phyloP scores from a whole-genome alignment of 495 filamentous ascomycete genomes.

The Neurospora sp. region DNA sequence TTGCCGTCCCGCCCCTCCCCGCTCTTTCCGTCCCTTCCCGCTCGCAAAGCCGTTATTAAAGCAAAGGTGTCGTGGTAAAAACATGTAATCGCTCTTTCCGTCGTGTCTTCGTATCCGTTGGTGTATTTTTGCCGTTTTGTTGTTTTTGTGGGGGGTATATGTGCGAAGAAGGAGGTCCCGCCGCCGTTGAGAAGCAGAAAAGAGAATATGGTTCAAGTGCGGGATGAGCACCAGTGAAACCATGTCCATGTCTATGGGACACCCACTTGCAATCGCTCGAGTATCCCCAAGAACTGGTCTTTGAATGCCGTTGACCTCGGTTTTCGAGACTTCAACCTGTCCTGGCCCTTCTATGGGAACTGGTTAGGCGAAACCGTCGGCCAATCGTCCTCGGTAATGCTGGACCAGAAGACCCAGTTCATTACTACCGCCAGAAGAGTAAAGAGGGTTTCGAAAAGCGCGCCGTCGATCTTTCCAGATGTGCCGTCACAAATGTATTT shows the following conservation, averaged over 20 bases:
- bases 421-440: conserved; percentile 70
- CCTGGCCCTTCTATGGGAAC: conserved; percentile 16
- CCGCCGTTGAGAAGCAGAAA: not conserved
- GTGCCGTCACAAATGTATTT: conserved; percentile 78
- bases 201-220: not conserved
- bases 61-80: not conserved
- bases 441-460: conserved; percentile 89
- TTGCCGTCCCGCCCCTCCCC: not conserved
- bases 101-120: not conserved
- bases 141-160: not conserved
- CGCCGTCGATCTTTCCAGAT: conserved; percentile 77
- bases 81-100: not conserved
- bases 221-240: not conserved
- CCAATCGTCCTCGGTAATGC: conserved; percentile 99
- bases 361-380: conserved; percentile 40
- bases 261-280: not conserved
- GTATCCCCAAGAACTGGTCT: not conserved
- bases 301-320: not conserved
- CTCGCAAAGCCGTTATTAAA: not conserved
- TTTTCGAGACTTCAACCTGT: conserved; percentile 1
- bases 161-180: not conserved
- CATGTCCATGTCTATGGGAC: not conserved
- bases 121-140: not conserved
- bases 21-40: not conserved
- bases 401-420: conserved; percentile 95